A percentile compares a stretch with the other conserved stretches of the same genome.
These are phyloP conservation scores for Breviolum minutum DNA, from an alignment of 73 alveolate species.

Conservation along the genomic window DNA sequence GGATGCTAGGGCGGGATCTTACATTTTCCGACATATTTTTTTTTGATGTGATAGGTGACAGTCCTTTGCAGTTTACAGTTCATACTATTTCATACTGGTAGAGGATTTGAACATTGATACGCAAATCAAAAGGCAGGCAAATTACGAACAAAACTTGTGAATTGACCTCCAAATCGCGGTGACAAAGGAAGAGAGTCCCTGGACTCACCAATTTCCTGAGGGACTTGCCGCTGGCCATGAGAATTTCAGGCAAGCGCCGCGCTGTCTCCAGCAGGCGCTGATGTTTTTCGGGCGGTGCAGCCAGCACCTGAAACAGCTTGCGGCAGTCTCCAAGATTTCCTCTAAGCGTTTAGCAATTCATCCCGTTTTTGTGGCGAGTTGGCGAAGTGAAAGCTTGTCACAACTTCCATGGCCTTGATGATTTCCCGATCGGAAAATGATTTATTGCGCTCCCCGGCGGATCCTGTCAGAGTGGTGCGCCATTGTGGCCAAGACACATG, in stretches of 20 bases:
- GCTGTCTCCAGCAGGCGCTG: constrained; percentile 87
- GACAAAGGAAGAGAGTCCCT: no score
- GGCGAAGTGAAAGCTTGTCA: neutral
- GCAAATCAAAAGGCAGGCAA: no score
- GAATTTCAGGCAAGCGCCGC: constrained; percentile 75
- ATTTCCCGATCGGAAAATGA: constrained; percentile 40
- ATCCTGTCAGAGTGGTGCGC: neutral
- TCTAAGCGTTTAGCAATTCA: neutral
- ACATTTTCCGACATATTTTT: no score
- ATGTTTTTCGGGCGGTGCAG: constrained; percentile 71
- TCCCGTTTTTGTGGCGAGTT: neutral
- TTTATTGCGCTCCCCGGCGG: constrained; percentile 12
- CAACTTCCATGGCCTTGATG: neutral
- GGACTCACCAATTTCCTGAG: neutral
- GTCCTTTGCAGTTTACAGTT: no score
- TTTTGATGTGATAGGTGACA: no score
- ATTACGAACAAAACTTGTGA: no score
- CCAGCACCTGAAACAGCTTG: constrained; percentile 26
- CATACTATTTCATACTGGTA: no score
- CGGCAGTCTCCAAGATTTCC: neutral
- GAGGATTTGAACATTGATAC: no score
- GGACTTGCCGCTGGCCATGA: constrained; percentile 14
- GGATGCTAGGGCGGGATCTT: no score
- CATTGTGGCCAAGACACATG: neutral
- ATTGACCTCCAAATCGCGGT: no score